These are phyloP conservation scores for Aegilops sharonensis DNA, from an alignment of 176 grass and related monocot genomes.

Conservation along the genomic window DNA sequence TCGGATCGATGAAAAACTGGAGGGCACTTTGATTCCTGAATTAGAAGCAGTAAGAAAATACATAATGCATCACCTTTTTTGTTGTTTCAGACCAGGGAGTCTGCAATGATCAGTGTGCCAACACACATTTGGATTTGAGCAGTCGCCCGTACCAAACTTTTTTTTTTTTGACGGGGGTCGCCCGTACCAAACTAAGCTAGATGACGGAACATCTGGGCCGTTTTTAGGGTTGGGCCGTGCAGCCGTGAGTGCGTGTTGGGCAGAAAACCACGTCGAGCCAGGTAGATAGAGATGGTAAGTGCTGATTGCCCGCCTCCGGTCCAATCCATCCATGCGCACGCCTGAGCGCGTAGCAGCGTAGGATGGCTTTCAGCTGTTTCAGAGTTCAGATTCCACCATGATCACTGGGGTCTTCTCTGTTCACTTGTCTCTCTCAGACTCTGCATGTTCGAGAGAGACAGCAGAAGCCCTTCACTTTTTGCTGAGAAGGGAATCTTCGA, in stretches of 20 bases:
- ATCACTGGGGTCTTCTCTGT: too few species aligned
- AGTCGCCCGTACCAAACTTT: neutral
- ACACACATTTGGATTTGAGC: neutral
- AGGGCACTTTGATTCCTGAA: too few species aligned
- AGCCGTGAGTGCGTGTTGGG: neutral
- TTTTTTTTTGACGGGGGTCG: too few species aligned
- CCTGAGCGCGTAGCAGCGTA: neutral
- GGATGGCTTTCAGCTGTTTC: neutral
- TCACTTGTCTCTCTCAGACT: too few species aligned
- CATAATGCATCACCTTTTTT: too few species aligned
- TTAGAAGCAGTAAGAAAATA: too few species aligned
- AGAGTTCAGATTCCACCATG: neutral
- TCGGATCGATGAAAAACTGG: too few species aligned
- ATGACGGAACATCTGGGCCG: neutral
- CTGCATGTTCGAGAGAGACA: too few species aligned
- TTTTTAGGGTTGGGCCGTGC: neutral
- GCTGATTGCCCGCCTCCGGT: neutral
- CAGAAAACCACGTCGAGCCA: neutral
- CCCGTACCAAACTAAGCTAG: slow-evolving; percentile 1
- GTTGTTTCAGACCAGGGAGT: too few species aligned
- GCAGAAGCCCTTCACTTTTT: too few species aligned
- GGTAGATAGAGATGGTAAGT: too few species aligned
- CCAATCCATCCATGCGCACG: neutral
- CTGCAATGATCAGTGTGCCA: neutral
- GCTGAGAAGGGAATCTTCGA: too few species aligned